Conservation (phyloP, 371 early-diverging fungal genomes). For the Mortierella sp. region DNA sequence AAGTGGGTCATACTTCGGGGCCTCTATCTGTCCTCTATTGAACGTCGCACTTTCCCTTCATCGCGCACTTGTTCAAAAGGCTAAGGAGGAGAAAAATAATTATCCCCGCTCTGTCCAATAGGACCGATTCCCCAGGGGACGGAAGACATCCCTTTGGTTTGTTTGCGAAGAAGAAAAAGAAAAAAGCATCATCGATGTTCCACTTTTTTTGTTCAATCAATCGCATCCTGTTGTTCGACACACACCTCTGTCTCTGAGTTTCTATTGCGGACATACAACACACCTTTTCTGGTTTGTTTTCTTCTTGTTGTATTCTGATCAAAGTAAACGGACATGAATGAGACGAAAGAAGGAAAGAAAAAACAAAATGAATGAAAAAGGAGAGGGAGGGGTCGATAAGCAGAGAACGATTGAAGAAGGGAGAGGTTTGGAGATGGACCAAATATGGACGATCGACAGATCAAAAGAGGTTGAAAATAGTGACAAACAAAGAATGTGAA, state of each 20-base stretch:
- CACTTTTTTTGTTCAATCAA: background rate
- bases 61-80: background rate
- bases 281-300: background rate
- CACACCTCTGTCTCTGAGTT: background rate
- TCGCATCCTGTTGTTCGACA: background rate
- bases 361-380: background rate
- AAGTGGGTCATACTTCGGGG: conserved; percentile 8
- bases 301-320: background rate
- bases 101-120: conserved; percentile 8
- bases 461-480: background rate
- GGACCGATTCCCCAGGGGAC: conserved; percentile 5
- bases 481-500: background rate
- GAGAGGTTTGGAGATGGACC: background rate
- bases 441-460: background rate
- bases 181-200: background rate
- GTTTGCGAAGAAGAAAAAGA: too few species aligned
- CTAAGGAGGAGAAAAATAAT: background rate
- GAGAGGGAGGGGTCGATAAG: background rate
- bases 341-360: background rate
- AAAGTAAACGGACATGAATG: background rate
- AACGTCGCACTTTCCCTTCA: background rate
- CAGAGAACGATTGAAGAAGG: background rate
- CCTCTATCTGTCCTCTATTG: background rate
- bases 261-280: conserved; percentile 2
- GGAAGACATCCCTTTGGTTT: background rate